Conservation (phyloP, 2,329 filamentous ascomycete species). For the Aaosphaeria pasadenensis region DNA sequence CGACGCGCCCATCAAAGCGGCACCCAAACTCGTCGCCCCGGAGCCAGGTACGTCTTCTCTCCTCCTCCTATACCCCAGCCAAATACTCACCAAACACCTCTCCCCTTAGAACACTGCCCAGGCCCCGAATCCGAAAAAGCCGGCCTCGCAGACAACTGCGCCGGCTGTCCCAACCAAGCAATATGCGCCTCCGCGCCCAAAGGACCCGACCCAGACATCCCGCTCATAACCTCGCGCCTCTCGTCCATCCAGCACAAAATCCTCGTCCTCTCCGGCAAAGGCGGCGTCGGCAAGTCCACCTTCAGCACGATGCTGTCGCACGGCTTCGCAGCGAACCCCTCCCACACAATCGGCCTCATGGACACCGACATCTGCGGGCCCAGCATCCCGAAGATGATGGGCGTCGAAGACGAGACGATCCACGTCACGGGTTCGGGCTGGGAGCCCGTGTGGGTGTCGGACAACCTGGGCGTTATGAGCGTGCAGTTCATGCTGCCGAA, state of each 20-base stretch:
- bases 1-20: conserved; percentile 70
- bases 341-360: conserved; percentile 86
- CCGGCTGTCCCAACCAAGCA: conserved; percentile 89
- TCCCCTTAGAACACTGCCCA: conserved; percentile 74
- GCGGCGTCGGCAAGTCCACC: conserved; percentile 94
- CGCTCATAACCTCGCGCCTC: conserved; percentile 80
- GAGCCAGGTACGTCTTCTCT: conserved; percentile 62
- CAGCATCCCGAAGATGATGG: conserved; percentile 98
- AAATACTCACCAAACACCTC: not conserved
- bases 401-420: conserved; percentile 88
- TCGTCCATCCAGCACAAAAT: conserved; percentile 85
- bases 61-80: conserved; percentile 34
- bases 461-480: conserved; percentile 94
- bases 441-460: conserved; percentile 93
- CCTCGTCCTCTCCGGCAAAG: conserved; percentile 88
- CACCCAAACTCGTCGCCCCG: conserved; percentile 84
- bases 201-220: conserved; percentile 91
- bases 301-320: conserved; percentile 87
- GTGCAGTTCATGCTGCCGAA: conserved; percentile 98
- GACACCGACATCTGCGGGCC: conserved; percentile 98
- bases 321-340: conserved; percentile 79
- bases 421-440: conserved; percentile 86
- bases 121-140: conserved; percentile 76
- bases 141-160: conserved; percentile 75
- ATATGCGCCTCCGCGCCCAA: conserved; percentile 95